Base-by-base conservation (phyloP, 495 filamentous ascomycete species). In the Aspergillus coremiiformis region DNA sequence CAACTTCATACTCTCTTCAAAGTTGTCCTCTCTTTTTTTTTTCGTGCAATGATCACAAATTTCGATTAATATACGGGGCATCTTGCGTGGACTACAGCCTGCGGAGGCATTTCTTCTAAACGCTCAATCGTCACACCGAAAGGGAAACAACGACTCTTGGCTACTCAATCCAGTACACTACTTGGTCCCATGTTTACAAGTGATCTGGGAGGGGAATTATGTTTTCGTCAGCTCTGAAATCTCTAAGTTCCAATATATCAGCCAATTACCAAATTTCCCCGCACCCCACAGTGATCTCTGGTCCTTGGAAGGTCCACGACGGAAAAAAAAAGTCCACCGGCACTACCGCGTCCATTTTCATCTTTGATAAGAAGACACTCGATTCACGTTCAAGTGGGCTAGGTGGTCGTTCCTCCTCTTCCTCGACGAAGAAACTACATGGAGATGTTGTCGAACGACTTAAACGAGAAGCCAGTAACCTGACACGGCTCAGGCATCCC, bases 291-390 rank as follows among this genome's bases (percentile, higher is more conserved):
- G 80, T 88, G 17, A 79, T 80, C 27, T 86, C 90, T 20, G 93
- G 93, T 19, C 88, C 91, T 21, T 98, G 93, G 93, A 95, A 90
- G 73, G 91, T 98, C 66, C 90, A 89, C 74, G 88, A 94, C 72
- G 94, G 87, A 39, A 96, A 94, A 76, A 95, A 95, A 68, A 96
- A 96, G 66, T 86, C 85, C 11, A 93, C 90, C 0, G 85, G 83
- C 29, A 95, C 92, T 56, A 68, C 84, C 12, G 90, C 84, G 19
- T 97, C 93, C 9, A 83, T 97, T 53, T 98, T 97, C 62, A 84
- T 96, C 54, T 96, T 98, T 66, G 94, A 97, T 46, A 83, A 80
- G 58, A 95, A 95, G 66, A 77, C 78, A 0, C 73, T 98, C 49
- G 90, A 96, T 39, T 69, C 83, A 2, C 77, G 84, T 46, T 79